phyloP scores from a whole-genome alignment of 1,284 basidiomycete species.

The Xerocomus minutiporus region DNA sequence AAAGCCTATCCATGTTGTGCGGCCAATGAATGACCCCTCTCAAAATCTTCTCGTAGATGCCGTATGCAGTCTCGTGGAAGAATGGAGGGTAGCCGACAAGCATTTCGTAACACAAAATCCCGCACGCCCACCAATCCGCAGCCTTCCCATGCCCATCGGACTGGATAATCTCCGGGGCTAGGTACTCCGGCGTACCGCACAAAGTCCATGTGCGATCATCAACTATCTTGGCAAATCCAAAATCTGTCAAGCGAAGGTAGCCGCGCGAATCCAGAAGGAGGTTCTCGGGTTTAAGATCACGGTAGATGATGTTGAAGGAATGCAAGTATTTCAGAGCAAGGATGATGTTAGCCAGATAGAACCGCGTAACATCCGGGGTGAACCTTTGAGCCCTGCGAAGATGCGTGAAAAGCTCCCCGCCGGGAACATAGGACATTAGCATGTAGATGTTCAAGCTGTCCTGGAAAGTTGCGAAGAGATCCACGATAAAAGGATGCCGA shows the following conservation, averaged over 20 bases:
- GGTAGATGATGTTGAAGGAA: constrained; percentile 97
- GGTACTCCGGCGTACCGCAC: constrained; percentile 96
- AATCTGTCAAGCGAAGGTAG: constrained; percentile 96
- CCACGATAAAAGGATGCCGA: constrained; percentile 78
- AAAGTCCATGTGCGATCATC: constrained; percentile 99
- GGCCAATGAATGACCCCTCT: constrained; percentile 93
- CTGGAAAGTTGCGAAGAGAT: constrained; percentile 93
- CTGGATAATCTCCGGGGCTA: constrained; percentile 93
- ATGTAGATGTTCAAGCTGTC: constrained; percentile 96
- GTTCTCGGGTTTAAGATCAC: constrained; percentile 98
- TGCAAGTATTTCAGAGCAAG: constrained; percentile 95
- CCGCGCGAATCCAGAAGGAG: constrained; percentile 92
- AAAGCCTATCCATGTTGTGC: constrained; percentile 77
- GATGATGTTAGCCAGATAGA: constrained; percentile 96
- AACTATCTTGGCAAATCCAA: constrained; percentile 97
- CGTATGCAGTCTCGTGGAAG: constrained; percentile 91
- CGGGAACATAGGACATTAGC: constrained; percentile 98
- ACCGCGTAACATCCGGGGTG: constrained; percentile 96
- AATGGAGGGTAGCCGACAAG: constrained; percentile 91
- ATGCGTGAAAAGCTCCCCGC: constrained; percentile 95
- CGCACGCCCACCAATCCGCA: constrained; percentile 99
- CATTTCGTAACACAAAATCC: constrained; percentile 97
- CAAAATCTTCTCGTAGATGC: constrained; percentile 93
- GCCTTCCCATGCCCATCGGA: constrained; percentile 97
- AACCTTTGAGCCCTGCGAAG: constrained; percentile 91